A percentile compares a stretch with the other conserved stretches of the same genome.
phyloP scores from a whole-genome alignment of 2,329 filamentous ascomycete species.

The Aspergillus clavatus region DNA sequence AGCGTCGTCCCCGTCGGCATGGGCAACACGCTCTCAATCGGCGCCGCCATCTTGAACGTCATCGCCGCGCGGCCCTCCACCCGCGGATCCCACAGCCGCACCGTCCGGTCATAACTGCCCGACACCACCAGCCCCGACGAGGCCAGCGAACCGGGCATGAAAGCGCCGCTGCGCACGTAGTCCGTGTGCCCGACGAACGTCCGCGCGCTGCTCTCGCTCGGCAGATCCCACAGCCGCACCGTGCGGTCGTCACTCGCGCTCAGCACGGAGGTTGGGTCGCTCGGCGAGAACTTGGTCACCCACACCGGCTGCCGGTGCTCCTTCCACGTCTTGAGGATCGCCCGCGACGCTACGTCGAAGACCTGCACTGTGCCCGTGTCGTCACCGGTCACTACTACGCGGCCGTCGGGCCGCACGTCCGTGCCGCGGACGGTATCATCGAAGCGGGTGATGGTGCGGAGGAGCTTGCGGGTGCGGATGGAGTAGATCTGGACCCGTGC shows the following conservation, averaged over 20 bases:
- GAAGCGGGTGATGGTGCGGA: constrained; percentile 93
- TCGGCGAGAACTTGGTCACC: constrained; percentile 85
- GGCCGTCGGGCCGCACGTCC: constrained; percentile 81
- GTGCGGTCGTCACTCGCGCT: constrained; percentile 89
- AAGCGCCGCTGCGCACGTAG: constrained; percentile 83
- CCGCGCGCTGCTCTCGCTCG: constrained; percentile 67
- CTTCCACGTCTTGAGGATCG: constrained; percentile 92
- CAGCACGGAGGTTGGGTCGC: constrained; percentile 79
- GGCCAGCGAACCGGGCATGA: constrained; percentile 65
- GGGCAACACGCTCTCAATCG: constrained; percentile 82
- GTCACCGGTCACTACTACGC: constrained; percentile 85
- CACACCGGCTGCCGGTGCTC: constrained; percentile 93
- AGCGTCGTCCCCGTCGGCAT: constrained; percentile 83
- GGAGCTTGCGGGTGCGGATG: constrained; percentile 79
- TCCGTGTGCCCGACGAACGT: constrained; percentile 84
- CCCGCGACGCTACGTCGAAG: constrained; percentile 83
- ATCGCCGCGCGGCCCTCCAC: constrained; percentile 67
- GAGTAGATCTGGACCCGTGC: constrained; percentile 92
- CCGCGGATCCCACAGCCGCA: constrained; percentile 88
- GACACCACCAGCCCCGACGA: constrained; percentile 71
- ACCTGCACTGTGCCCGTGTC: constrained; percentile 91
- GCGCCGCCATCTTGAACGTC: constrained; percentile 89
- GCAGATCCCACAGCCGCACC: constrained; percentile 89
- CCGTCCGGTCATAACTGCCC: constrained; percentile 91
- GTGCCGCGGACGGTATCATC: constrained; percentile 86